Conservation (phyloP, 495 filamentous ascomycete genomes). For the Jackrogersella multiformis region DNA sequence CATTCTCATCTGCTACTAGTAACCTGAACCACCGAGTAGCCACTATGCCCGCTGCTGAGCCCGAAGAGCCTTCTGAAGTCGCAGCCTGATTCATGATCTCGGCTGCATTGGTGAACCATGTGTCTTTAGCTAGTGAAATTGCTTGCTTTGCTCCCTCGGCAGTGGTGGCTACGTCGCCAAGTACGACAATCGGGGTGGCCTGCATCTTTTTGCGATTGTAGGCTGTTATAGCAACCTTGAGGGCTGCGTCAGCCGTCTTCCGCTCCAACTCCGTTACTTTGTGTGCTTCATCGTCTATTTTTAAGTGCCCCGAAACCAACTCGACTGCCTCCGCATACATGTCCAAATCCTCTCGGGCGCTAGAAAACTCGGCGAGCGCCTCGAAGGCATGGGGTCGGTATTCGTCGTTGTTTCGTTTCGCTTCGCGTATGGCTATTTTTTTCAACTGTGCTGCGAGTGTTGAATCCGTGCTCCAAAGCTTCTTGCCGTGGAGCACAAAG, state of each 20-base stretch:
- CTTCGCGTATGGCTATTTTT: constrained; percentile 83
- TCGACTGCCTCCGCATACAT: constrained; percentile 72
- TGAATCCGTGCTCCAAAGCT: constrained; percentile 64
- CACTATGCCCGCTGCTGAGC: constrained; percentile 22
- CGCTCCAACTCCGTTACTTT: constrained; percentile 48
- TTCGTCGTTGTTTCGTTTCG: constrained; percentile 82
- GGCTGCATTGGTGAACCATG: constrained; percentile 33
- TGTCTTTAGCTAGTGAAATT: constrained; percentile 39
- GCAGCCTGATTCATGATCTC: constrained; percentile 34
- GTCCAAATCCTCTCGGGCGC: constrained; percentile 69
- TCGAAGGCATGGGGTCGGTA: constrained; percentile 81
- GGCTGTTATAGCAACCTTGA: constrained; percentile 53
- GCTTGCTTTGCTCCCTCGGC: constrained; percentile 30
- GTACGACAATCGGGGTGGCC: constrained; percentile 43
- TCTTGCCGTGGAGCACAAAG: constrained; percentile 70
- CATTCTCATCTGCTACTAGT: constrained; percentile 50
- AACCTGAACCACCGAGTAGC: constrained; percentile 50
- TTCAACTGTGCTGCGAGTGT: constrained; percentile 55
- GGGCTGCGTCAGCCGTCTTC: constrained; percentile 51
- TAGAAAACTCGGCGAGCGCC: constrained; percentile 75
- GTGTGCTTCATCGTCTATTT: constrained; percentile 46
- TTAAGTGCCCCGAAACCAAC: constrained; percentile 68
- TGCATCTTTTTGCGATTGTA: constrained; percentile 53
- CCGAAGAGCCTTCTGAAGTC: background rate
- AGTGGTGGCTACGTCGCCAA: constrained; percentile 45